Conservation (phyloP, 2,329 filamentous ascomycete genomes). For the Scedosporium apiospermum region DNA sequence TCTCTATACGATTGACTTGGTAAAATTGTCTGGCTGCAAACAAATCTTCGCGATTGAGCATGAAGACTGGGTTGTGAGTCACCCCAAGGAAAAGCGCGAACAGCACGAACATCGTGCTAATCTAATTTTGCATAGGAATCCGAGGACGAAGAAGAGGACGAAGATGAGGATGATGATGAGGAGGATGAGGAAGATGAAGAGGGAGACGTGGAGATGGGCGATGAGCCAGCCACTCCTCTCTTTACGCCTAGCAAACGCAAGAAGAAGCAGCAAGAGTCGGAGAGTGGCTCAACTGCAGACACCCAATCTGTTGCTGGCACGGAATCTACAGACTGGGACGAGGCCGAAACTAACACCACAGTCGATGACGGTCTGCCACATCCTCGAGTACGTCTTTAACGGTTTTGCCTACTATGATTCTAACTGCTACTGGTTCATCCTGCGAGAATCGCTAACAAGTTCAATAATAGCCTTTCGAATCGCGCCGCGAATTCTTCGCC, state of each 20-base stretch:
- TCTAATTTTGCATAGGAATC: conserved; percentile 33
- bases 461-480: conserved; percentile 66
- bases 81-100: neutral
- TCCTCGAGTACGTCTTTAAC: conserved; percentile 31
- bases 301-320: conserved; percentile 15
- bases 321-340: conserved; percentile 37
- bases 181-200: conserved; percentile 42
- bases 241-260: conserved; percentile 46
- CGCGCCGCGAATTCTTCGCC: conserved; percentile 81
- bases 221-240: conserved; percentile 29
- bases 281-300: conserved; percentile 23
- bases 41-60: conserved; percentile 81
- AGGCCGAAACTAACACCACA: conserved; percentile 26
- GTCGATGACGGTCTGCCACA: conserved; percentile 71
- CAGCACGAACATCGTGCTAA: neutral
- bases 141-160: conserved; percentile 51
- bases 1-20: conserved; percentile 86
- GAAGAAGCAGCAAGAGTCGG: conserved; percentile 38
- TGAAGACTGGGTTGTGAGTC: conserved; percentile 66
- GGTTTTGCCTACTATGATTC: neutral
- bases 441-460: neutral
- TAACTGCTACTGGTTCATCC: too few relatives aligned
- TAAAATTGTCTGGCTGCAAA: conserved; percentile 87
- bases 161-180: conserved; percentile 46
- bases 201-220: conserved; percentile 39